phyloP scores from a whole-genome alignment of 495 filamentous ascomycete species.

The Hyaloscypha variabilis region DNA sequence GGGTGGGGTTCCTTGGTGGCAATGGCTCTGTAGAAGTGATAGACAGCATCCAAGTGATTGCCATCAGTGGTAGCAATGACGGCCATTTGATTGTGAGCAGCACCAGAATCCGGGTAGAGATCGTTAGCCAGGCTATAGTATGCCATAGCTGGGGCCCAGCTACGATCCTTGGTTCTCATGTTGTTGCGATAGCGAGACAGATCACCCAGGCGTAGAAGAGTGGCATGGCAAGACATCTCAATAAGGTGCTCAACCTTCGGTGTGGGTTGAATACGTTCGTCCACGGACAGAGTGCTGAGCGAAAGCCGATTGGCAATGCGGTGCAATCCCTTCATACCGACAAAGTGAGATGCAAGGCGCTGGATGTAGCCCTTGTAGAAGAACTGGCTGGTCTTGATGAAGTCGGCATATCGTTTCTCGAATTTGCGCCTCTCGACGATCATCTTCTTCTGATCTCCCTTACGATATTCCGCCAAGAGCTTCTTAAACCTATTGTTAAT shows the following conservation, averaged over 20 bases:
- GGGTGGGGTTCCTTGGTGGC: constrained; percentile 73
- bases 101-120: constrained; percentile 76
- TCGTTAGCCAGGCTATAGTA: constrained; percentile 84
- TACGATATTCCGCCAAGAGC: constrained; percentile 44
- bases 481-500: constrained; percentile 79
- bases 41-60: constrained; percentile 80
- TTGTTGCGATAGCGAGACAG: constrained; percentile 88
- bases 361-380: constrained; percentile 89
- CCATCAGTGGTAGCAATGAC: constrained; percentile 77
- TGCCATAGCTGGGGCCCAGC: constrained; percentile 78
- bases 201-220: constrained; percentile 86
- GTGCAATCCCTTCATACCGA: constrained; percentile 71
- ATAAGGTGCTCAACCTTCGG: constrained; percentile 56
- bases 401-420: constrained; percentile 76
- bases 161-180: constrained; percentile 64
- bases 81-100: constrained; percentile 85
- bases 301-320: constrained; percentile 70
- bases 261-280: constrained; percentile 44
- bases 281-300: constrained; percentile 44
- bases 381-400: constrained; percentile 81
- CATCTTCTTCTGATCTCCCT: constrained; percentile 51
- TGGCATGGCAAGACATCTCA: constrained; percentile 77
- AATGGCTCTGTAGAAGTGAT: constrained; percentile 85
- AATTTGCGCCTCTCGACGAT: constrained; percentile 75
- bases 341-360: constrained; percentile 70